Conservation (phyloP, 192 early-diverging fungal genomes). For the Haplosporangium gracile region DNA sequence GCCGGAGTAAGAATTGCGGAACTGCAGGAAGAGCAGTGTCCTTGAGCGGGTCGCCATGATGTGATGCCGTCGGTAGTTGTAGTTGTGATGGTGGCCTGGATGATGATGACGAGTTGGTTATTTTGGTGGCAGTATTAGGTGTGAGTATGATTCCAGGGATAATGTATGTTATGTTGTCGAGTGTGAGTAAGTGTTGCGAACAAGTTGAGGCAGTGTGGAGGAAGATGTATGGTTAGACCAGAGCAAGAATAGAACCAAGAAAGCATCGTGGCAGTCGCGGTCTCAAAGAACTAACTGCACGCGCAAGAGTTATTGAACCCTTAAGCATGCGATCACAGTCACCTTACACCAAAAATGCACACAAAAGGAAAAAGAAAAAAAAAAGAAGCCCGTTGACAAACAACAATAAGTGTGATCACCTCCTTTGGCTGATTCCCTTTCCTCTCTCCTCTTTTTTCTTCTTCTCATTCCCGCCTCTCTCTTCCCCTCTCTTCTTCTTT, state of each 20-base stretch:
- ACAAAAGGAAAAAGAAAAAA: background rate
- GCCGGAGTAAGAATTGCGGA: slow-evolving; percentile 87
- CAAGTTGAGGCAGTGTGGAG: background rate
- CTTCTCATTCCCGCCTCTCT: background rate
- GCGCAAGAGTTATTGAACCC: background rate
- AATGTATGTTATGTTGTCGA: background rate
- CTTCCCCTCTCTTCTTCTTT: background rate
- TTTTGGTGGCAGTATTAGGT: background rate
- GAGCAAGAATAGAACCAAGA: too few relatives aligned
- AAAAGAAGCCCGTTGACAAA: background rate
- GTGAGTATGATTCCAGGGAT: background rate
- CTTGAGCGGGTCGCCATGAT: slow-evolving; percentile 89
- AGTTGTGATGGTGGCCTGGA: background rate
- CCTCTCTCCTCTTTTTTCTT: background rate
- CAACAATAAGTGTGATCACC: background rate
- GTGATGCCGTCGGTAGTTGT: background rate
- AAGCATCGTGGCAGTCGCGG: background rate
- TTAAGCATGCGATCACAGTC: background rate
- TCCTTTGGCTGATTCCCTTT: background rate
- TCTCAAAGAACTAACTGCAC: background rate
- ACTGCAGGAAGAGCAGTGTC: slow-evolving; percentile 94
- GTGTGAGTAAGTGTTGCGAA: background rate
- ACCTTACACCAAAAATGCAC: background rate
- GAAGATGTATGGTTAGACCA: background rate
- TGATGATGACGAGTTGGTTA: background rate